Base-by-base conservation (phyloP, 169 alveolate genomes). In the Eimeria zaria region DNA sequence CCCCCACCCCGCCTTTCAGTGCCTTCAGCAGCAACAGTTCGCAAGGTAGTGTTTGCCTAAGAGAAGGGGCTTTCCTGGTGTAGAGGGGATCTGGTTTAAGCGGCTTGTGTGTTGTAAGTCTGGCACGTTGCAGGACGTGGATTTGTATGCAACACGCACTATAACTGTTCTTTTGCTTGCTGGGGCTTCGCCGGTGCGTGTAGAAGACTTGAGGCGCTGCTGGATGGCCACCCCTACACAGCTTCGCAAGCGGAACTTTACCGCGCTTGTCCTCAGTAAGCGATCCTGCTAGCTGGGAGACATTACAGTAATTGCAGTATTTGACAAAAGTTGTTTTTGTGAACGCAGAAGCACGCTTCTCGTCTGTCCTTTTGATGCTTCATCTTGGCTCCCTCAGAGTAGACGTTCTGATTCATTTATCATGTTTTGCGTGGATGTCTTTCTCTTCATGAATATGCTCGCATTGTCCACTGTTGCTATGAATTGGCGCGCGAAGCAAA, bases 151-250 rank as follows among this genome's bases (percentile, higher is more conserved):
- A 58, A 85, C 39, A 48, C 92, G 92, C 62, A 85, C 80, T 36
- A 39, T 58, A 20, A 69, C 80, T 36, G 58, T 85, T 36, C 30
- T 85, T 78, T 41, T 85, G 74, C 92, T 85, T 53, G 76, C 92
- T 18, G 92, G 92, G 53, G 81, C 78, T 2, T 85, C 78, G 16
- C 92, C 92, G 39, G 60, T 60, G 27, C 92, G 92, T 20, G 39
- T 85, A 22, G 92, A 85, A 14, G 92, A 85, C 92, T 27, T 85
- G 78, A 58, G 92, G 24, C 74, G 92, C 33, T 58, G 80, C 58
- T 85, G 92, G 92, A 55, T 85, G 92, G 92, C 92, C 74, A 30
- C 39, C 39, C 92, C 92, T 20, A 24, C 7, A 60, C 92, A 36
- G 44, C 78, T 85, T 4, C 78, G 92, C 1, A 85, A 60, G 92